phyloP scores from a whole-genome alignment of 495 filamentous ascomycete species.

The Penicillium macrosclerotiorum region DNA sequence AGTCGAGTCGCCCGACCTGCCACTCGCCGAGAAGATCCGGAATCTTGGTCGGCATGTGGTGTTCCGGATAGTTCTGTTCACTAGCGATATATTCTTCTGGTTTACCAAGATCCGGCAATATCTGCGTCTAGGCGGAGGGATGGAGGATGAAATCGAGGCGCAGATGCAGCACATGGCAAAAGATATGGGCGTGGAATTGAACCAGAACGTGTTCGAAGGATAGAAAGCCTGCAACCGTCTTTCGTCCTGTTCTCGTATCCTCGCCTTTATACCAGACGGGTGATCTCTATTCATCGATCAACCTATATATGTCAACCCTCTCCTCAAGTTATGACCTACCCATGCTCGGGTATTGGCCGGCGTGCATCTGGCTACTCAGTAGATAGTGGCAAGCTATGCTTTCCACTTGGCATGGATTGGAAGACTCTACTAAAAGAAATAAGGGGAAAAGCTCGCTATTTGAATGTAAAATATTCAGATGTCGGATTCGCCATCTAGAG shows the following conservation, averaged over 20 bases:
- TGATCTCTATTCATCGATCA: too few species aligned
- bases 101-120: conserved; percentile 73
- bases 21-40: conserved; percentile 51
- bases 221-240: too few species aligned
- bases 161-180: conserved; percentile 83
- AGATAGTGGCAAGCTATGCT: too few species aligned
- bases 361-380: too few species aligned
- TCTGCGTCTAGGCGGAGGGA: conserved; percentile 71
- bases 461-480: conserved; percentile 1
- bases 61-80: conserved; percentile 74
- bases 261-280: too few species aligned
- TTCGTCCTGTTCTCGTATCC: too few species aligned
- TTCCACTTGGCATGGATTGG: too few species aligned
- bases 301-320: too few species aligned
- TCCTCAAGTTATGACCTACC: too few species aligned
- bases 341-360: too few species aligned
- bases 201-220: conserved; percentile 86
- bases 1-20: conserved; percentile 63
- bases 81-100: conserved; percentile 80
- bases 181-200: conserved; percentile 86
- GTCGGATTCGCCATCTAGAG: conserved; percentile 5
- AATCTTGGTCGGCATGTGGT: conserved; percentile 69
- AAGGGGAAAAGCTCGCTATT: too few species aligned
- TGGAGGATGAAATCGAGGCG: conserved; percentile 92
- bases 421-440: too few species aligned